These are phyloP conservation scores for Begonia peltatifolia DNA, from an alignment of 306 rosid genomes.

Conservation along the genomic window DNA sequence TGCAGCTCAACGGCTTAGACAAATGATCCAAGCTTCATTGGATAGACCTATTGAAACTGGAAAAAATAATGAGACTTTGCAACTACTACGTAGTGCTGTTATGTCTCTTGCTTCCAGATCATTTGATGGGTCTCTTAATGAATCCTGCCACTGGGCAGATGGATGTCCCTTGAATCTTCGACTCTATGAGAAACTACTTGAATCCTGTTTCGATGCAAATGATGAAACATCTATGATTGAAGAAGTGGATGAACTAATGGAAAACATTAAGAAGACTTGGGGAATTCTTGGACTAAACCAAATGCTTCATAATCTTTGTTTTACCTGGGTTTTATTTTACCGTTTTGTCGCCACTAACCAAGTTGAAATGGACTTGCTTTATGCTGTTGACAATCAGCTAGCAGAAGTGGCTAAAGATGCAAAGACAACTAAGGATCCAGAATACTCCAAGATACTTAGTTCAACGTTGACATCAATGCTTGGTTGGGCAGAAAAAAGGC, in stretches of 20 bases:
- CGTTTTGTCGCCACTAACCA: slow-evolving; percentile 91
- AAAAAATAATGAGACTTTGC: slow-evolving; percentile 77
- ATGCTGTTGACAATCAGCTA: slow-evolving; percentile 58
- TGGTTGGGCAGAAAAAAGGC: slow-evolving; percentile 99
- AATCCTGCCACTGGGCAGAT: slow-evolving; percentile 96
- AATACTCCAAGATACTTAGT: slow-evolving; percentile 70
- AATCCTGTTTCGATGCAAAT: slow-evolving; percentile 63
- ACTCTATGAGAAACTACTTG: slow-evolving; percentile 75
- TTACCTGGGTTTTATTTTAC: slow-evolving; percentile 90
- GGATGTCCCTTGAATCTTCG: slow-evolving; percentile 89
- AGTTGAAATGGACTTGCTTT: slow-evolving; percentile 60
- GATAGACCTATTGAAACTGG: slow-evolving; percentile 82
- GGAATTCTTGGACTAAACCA: slow-evolving; percentile 87
- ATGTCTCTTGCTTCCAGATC: slow-evolving; percentile 76
- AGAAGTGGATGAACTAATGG: slow-evolving; percentile 89
- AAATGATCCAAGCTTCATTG: slow-evolving; percentile 64
- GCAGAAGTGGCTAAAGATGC: slow-evolving; percentile 93
- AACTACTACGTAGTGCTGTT: slow-evolving; percentile 90
- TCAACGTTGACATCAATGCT: slow-evolving; percentile 72
- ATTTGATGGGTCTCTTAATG: slow-evolving; percentile 57
- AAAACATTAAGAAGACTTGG: slow-evolving; percentile 97
- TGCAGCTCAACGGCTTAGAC: slow-evolving; percentile 61
- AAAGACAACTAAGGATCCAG: slow-evolving; percentile 73
- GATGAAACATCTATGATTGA: slow-evolving; percentile 73
- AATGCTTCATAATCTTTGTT: slow-evolving; percentile 75